These are phyloP conservation scores for Boletellus sp. DNA, from an alignment of 768 basidiomycete genomes.

Conservation along the genomic window DNA sequence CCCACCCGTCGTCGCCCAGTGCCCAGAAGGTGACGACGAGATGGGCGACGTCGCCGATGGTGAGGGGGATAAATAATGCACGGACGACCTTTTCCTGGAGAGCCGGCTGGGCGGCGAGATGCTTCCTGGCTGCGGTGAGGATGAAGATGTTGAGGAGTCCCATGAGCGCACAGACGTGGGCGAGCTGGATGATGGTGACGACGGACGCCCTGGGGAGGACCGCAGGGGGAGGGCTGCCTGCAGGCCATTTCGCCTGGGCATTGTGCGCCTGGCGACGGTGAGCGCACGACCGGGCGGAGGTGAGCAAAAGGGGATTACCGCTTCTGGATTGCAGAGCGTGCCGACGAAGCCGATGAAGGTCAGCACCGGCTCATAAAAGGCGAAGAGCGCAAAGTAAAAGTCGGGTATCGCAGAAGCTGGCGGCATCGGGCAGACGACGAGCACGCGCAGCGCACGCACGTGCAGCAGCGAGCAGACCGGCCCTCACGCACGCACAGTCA, in stretches of 20 bases:
- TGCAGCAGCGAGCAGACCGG: constrained; percentile 10
- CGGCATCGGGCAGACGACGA: constrained; percentile 33
- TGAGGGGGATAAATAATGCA: constrained; percentile 62
- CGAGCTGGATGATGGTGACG: constrained; percentile 72
- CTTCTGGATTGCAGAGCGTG: constrained; percentile 58
- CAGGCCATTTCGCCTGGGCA: constrained; percentile 71
- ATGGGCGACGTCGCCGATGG: constrained; percentile 67
- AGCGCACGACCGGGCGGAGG: constrained; percentile 1
- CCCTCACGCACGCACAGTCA: constrained; percentile 22
- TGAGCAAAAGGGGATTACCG: constrained; percentile 37
- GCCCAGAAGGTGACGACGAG: constrained; percentile 70
- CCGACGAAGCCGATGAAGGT: constrained; percentile 65
- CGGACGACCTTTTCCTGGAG: constrained; percentile 70
- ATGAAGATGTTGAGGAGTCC: constrained; percentile 69
- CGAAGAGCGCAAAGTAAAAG: constrained; percentile 72
- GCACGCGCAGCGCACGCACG: not conserved
- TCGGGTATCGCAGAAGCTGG: constrained; percentile 62
- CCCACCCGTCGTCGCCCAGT: constrained; percentile 66
- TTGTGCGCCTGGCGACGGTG: constrained; percentile 55
- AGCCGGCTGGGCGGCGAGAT: constrained; percentile 54
- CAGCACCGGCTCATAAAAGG: constrained; percentile 68
- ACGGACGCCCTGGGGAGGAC: constrained; percentile 56
- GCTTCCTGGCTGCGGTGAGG: constrained; percentile 55
- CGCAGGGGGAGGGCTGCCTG: constrained; percentile 42
- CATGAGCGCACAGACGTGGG: constrained; percentile 71